Percentiles rank a stretch among this genome's conserved stretches.
These are phyloP conservation scores for Coniochaeta prunicola DNA, from an alignment of 2,329 filamentous ascomycete species.

Conservation along the genomic window DNA sequence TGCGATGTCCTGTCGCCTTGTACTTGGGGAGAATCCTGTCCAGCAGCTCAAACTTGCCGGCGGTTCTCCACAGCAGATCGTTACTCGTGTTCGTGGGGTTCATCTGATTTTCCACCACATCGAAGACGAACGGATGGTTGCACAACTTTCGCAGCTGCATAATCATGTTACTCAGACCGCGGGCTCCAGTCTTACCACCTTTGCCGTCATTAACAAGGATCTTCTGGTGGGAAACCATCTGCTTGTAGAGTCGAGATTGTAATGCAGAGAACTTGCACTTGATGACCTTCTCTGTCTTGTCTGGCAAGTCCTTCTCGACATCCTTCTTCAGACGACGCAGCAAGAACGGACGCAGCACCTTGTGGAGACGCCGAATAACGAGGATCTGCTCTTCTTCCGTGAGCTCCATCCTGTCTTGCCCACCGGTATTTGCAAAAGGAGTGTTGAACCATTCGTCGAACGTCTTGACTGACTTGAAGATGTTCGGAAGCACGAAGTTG, in stretches of 20 bases:
- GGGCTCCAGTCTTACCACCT: constrained; percentile 87
- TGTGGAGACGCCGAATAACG: constrained; percentile 95
- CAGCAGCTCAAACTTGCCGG: constrained; percentile 94
- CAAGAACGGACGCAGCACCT: constrained; percentile 93
- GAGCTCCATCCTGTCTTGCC: constrained; percentile 97
- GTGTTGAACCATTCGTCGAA: constrained; percentile 99
- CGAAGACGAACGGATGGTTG: constrained; percentile 98
- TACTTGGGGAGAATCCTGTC: constrained; percentile 94
- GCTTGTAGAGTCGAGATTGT: constrained; percentile 91
- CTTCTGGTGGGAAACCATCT: constrained; percentile 93
- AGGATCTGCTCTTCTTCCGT: constrained; percentile 99
- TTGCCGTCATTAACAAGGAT: constrained; percentile 92
- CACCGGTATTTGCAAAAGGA: constrained; percentile 94
- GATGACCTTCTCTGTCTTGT: constrained; percentile 99
- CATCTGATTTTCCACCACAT: constrained; percentile 96
- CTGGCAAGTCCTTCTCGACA: constrained; percentile 95
- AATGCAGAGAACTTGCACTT: constrained; percentile 97
- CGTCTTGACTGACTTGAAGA: constrained; percentile 98
- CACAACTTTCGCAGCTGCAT: constrained; percentile 99
- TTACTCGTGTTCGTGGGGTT: constrained; percentile 85
- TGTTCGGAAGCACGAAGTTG: constrained; percentile 95
- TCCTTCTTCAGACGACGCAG: constrained; percentile 98
- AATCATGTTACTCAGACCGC: constrained; percentile 97
- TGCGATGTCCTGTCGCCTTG: constrained; percentile 80
- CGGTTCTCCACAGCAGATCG: constrained; percentile 88